Evolutionary conservation across 352 stramenopile species (phyloP).

Genomic region (Globisporangium paroecandrum): DNA sequence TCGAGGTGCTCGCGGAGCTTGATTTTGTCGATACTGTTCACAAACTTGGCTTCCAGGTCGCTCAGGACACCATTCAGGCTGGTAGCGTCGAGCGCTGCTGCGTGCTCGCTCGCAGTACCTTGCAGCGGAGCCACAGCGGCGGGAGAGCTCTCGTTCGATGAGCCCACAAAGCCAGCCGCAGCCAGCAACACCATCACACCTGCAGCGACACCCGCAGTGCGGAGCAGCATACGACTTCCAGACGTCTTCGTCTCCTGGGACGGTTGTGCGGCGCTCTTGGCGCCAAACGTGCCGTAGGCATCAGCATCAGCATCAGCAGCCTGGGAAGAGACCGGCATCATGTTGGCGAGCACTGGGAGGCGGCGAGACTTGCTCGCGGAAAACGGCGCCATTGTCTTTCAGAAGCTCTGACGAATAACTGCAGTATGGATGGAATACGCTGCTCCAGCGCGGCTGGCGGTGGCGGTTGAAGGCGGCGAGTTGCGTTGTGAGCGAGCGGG

Average conservation of each 20-base stretch:
- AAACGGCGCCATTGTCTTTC: background rate
- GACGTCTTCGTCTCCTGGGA: background rate
- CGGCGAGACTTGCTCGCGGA: background rate
- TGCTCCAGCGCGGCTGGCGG: no score
- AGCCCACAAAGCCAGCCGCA: background rate
- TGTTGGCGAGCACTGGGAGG: background rate
- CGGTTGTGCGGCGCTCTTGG: background rate
- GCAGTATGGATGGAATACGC: background rate
- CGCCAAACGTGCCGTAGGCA: slow-evolving; percentile 5
- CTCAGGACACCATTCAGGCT: background rate
- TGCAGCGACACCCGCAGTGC: slow-evolving; percentile 1
- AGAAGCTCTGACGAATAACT: background rate
- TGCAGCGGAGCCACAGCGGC: background rate
- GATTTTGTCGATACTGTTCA: slow-evolving; percentile 6
- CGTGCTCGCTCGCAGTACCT: background rate
- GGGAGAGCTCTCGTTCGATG: background rate
- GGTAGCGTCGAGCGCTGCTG: background rate
- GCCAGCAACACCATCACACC: slow-evolving; percentile 5
- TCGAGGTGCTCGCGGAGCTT: slow-evolving; percentile 14
- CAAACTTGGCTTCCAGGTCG: slow-evolving; percentile 8
- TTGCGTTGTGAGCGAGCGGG: background rate
- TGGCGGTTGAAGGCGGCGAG: background rate
- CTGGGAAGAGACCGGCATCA: background rate
- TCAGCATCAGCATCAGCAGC: background rate
- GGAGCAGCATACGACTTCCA: slow-evolving; percentile 2